Evolutionary conservation across 2,329 filamentous ascomycete species (phyloP), one percentile per base, ranked within the genome.

Genomic region (Hirsutella thompsonii): DNA sequence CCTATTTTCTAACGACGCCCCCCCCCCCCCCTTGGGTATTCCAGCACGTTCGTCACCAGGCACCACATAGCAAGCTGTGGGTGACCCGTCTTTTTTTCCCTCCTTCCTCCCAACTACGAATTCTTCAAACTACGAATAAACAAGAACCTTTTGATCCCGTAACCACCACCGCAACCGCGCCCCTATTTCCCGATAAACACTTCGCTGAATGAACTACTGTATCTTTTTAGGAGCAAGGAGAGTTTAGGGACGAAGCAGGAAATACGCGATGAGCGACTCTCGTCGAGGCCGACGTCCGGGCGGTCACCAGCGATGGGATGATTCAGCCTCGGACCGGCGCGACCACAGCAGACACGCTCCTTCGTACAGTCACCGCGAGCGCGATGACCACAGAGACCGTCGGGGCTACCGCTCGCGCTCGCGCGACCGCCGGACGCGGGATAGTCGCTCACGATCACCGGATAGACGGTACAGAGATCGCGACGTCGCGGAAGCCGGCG

Each of bases 251-350:
- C 26, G 3, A 20, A 14, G 21, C 13, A 11, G 6, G 14, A 4
- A 19, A 2, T 19, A 18, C 23, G 6, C 23, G 14, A 63, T 63
- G 56, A 52, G 48, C 38, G 61, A 63, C 45, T 45, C 54, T 14
- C 54, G 59, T 38, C 55, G 59, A 37, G 46, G 47, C 20, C 55
- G 58, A 39, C 56, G 61, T 36, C 55, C 56, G 20, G 76, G 81
- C 49, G 76, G 70, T 57, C 70, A 70, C 39, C 66, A 73, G 40
- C 76, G 76, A 69, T 76, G 75, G 73, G 77, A 82, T 46, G 68
- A 72, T 34, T 60, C 66, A 10, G 65, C 68, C 37, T 57, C 57
- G 40, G 57, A 57, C 40, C 57, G 60, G 3, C 13, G 16, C 28
- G 10, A 29, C 28, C 10, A 14, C 28, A 29, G 28, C 29, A 32